Percentiles rank a stretch among this genome's conserved stretches.
Conservation (phyloP, 2,329 filamentous ascomycete genomes). For the Sarocladiaceae sp. region DNA sequence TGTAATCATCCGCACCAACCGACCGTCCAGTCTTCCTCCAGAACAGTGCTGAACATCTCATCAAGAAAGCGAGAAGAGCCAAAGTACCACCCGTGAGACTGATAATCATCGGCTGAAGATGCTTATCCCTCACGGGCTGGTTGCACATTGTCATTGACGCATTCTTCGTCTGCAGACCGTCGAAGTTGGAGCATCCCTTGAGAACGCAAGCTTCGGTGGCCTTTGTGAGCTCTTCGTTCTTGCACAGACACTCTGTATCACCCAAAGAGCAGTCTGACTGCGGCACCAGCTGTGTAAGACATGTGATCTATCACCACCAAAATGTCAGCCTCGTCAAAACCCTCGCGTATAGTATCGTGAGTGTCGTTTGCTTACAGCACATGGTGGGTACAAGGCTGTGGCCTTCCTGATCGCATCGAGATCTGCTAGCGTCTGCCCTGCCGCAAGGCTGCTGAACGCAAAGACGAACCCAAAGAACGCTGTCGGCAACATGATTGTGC, state of each 20-base stretch:
- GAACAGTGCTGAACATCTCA: slow-evolving; percentile 22
- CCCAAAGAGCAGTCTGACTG: slow-evolving; percentile 12
- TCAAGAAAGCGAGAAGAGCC: slow-evolving; percentile 32
- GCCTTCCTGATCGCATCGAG: background rate
- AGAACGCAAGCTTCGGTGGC: slow-evolving; percentile 16
- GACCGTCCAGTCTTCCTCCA: slow-evolving; percentile 19
- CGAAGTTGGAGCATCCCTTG: slow-evolving; percentile 15
- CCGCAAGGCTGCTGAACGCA: slow-evolving; percentile 10
- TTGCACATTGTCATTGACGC: slow-evolving; percentile 21
- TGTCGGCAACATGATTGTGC: slow-evolving; percentile 11
- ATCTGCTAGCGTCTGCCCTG: background rate
- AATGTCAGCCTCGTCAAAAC: slow-evolving; percentile 10
- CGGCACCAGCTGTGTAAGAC: slow-evolving; percentile 13
- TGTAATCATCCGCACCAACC: slow-evolving; percentile 31
- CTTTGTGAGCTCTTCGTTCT: slow-evolving; percentile 17
- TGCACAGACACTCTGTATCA: slow-evolving; percentile 19
- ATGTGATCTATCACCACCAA: slow-evolving; percentile 13
- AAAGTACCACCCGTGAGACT: slow-evolving; percentile 30
- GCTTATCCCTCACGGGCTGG: slow-evolving; percentile 22
- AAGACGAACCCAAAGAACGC: slow-evolving; percentile 2
- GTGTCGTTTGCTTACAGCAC: slow-evolving; percentile 14
- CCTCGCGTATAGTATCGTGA: background rate
- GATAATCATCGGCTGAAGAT: slow-evolving; percentile 24
- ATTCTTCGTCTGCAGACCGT: slow-evolving; percentile 19
- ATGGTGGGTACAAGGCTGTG: slow-evolving; percentile 13